Evolutionary conservation across 2,329 filamentous ascomycete genomes (phyloP), one percentile per base, ranked within the genome.

Genomic region (Elsinoe necatrix): DNA sequence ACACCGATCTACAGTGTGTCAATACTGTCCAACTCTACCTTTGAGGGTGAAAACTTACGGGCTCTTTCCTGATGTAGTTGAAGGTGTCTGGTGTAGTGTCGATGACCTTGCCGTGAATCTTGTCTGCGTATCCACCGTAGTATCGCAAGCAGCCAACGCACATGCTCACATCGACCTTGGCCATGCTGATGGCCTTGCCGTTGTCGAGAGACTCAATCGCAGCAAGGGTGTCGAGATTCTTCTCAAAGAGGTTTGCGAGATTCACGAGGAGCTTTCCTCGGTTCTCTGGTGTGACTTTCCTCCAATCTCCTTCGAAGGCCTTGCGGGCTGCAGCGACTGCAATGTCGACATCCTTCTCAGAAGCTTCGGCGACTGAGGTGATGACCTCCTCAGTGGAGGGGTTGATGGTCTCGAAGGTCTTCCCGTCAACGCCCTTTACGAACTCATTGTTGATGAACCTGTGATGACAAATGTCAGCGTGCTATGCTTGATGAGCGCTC

Each of bases 371-470:
- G 35, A 56, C 42, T n/a, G 45, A 43, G 23, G 37, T 39, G 34
- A 50, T 56, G 23, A 56, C 47, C 20, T 57, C 84, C 73, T 95
- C 91, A 63, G 82, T 89, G 62, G 85, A 68, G 59, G 90, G 90
- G 81, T 95, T 95, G 79, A 93, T 85, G 72, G 90, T 87, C 75
- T 95, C 89, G 69, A 95, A 93, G 64, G 85, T 90, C 81, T 89
- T 86, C 76, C 90, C 90, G 66, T 95, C 88, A 61, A 86, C 84
- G 70, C 83, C 80, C 72, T 86, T 83, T 62, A 95, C 82, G 76
- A 85, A 96, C 74, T 96, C 86, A 73, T 92, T 91, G 81, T 93
- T 91, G 81, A 95, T 93, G 80, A 89, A 93, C 60, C 86, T 89
- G 66, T 8, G 18, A 5, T 6, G 6, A 34, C 42, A 37, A 20